A percentile compares a stretch with the other conserved stretches of the same genome.
Evolutionary conservation across 768 basidiomycete genomes (phyloP).

Genomic region (Mycena indigotica): DNA sequence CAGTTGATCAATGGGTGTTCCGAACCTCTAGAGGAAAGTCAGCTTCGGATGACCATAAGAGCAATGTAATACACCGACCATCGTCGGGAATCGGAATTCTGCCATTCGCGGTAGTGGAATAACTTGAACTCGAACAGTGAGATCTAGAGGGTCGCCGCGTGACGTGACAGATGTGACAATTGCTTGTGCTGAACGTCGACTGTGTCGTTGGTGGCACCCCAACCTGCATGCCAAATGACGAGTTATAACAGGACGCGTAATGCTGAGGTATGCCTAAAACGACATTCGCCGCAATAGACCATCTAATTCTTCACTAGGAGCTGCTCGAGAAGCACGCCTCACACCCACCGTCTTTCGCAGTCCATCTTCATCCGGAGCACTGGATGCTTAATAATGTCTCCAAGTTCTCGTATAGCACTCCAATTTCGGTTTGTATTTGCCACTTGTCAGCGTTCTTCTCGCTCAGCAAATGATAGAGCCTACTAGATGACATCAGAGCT

Average conservation of each 20-base stretch:
- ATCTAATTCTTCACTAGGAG: slow-evolving; percentile 37
- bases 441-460: not conserved
- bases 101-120: too few relatives aligned
- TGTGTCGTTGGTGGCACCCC: not conserved
- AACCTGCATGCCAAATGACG: slow-evolving; percentile 49
- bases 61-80: too few relatives aligned
- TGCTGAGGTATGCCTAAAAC: slow-evolving; percentile 32
- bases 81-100: too few relatives aligned
- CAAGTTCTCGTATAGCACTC: slow-evolving; percentile 82
- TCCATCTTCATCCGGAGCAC: slow-evolving; percentile 76
- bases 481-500: slow-evolving; percentile 82
- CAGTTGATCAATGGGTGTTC: too few relatives aligned
- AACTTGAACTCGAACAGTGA: too few relatives aligned
- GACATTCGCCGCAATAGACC: not conserved
- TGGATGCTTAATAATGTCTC: slow-evolving; percentile 83
- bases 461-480: slow-evolving; percentile 47
- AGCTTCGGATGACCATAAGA: too few relatives aligned
- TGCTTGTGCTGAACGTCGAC: not conserved
- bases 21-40: too few relatives aligned
- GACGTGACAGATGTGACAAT: not conserved
- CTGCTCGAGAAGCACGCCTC: slow-evolving; percentile 59
- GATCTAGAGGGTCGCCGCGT: not conserved
- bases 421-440: slow-evolving; percentile 54
- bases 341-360: slow-evolving; percentile 72
- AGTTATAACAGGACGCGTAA: slow-evolving; percentile 75